Percentiles rank a stretch among this genome's conserved stretches.
Conservation (phyloP, 805 yeast genomes). For the Wickerhamomyces alni region DNA sequence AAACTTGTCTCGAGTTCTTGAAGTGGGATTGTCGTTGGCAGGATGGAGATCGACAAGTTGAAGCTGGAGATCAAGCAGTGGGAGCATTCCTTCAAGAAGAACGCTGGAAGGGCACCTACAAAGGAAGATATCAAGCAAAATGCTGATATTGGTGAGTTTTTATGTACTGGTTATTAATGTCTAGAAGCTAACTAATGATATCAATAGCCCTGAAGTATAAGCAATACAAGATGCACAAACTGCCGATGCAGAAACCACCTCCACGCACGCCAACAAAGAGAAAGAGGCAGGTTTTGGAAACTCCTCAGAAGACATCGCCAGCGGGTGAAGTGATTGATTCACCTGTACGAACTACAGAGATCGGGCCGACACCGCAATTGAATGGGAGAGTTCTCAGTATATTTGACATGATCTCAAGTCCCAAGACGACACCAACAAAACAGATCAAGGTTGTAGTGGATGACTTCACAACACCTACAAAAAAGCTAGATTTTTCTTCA, state of each 20-base stretch:
- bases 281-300: conserved; percentile 8
- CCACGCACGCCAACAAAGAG: conserved; percentile 3
- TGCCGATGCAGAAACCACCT: conserved; percentile 8
- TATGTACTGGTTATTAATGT: too few species aligned
- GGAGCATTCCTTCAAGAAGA: conserved; percentile 41
- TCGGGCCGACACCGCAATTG: conserved; percentile 88
- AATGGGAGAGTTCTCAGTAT: conserved; percentile 71
- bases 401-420: conserved; percentile 40
- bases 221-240: conserved; percentile 26
- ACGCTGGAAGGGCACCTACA: conserved; percentile 38
- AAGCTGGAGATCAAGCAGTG: conserved; percentile 45
- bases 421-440: conserved; percentile 12
- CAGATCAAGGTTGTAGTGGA: neutral
- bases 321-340: conserved; percentile 1
- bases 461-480: conserved; percentile 8
- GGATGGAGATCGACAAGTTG: conserved; percentile 17
- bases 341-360: conserved; percentile 25
- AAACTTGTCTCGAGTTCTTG: too few species aligned
- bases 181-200: too few species aligned
- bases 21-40: too few species aligned
- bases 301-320: conserved; percentile 22
- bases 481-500: conserved; percentile 8
- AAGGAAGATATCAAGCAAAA: conserved; percentile 40
- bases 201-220: conserved; percentile 24
- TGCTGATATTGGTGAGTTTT: conserved; percentile 27